A percentile compares a stretch with the other conserved stretches of the same genome.
Evolutionary conservation across 225 moss, liverwort and hornwort species (phyloP).

Genomic region (Antitrichia curtipendula): DNA sequence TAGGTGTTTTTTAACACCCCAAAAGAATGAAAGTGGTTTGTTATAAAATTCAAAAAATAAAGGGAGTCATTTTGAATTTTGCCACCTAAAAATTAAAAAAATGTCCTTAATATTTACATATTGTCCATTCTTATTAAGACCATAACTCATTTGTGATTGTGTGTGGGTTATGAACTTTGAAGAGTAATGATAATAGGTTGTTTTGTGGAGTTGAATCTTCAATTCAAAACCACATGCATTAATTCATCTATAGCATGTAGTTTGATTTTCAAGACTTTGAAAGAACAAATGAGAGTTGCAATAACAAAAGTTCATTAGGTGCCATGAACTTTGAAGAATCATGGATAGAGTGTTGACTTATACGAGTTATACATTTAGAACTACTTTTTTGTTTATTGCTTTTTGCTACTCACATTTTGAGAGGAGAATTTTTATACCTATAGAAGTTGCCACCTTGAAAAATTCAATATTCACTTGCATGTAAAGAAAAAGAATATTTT

Average conservation of each 20-base stretch:
- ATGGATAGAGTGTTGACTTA: no score
- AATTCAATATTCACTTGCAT: no score
- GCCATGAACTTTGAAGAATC: not conserved
- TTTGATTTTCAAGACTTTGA: not conserved
- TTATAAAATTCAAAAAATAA: not conserved
- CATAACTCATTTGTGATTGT: no score
- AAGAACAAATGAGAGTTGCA: not conserved
- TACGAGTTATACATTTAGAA: not conserved
- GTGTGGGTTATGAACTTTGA: not conserved
- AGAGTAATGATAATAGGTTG: not conserved
- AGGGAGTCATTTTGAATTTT: not conserved
- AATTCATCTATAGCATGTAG: not conserved
- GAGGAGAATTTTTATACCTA: not conserved
- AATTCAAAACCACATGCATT: not conserved
- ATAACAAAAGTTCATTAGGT: not conserved
- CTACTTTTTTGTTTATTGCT: not conserved
- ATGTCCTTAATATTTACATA: not conserved
- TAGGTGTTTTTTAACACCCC: not conserved
- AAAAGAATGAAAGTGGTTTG: not conserved
- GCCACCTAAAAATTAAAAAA: no score
- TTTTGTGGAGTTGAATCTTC: not conserved
- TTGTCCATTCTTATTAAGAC: not conserved
- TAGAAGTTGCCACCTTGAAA: fast-evolving
- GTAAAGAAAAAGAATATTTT: no score
- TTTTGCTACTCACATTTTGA: not conserved